Conservation (phyloP, 2,329 filamentous ascomycete genomes). For the Ceratocystis destructans region DNA sequence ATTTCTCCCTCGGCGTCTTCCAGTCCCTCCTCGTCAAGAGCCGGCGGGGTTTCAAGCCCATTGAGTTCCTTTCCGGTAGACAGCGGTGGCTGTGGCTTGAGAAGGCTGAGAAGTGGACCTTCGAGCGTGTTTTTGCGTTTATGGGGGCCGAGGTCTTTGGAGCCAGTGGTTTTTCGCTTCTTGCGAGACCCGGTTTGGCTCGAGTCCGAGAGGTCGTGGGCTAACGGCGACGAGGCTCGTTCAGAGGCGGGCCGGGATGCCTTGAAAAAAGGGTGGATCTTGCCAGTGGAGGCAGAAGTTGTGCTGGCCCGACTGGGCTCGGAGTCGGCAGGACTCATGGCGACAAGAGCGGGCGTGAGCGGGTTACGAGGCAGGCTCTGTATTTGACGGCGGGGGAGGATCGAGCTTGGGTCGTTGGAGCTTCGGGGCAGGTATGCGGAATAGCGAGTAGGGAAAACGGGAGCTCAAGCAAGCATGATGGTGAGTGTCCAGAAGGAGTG, state of each 20-base stretch:
- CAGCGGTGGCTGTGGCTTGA: slow-evolving; percentile 10
- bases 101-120: slow-evolving; percentile 13
- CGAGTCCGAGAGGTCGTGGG: slow-evolving; percentile 14
- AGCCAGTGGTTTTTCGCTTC: slow-evolving; percentile 13
- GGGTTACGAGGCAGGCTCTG: neutral
- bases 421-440: neutral
- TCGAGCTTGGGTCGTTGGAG: neutral
- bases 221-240: neutral
- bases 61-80: neutral
- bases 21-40: slow-evolving; percentile 9
- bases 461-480: neutral
- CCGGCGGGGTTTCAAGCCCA: slow-evolving; percentile 10
- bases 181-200: slow-evolving; percentile 12
- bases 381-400: neutral
- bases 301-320: neutral
- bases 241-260: slow-evolving; percentile 7
- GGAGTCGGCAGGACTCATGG: neutral
- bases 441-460: neutral
- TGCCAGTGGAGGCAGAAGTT: neutral
- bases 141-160: neutral
- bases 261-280: slow-evolving; percentile 19
- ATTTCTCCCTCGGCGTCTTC: slow-evolving; percentile 17
- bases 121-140: slow-evolving; percentile 10
- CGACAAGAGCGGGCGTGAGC: neutral
- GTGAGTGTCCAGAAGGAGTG: neutral